Evolutionary conservation across 1,139 yeast genomes (phyloP).

Genomic region (Sugiyamaella grinbergsii): DNA sequence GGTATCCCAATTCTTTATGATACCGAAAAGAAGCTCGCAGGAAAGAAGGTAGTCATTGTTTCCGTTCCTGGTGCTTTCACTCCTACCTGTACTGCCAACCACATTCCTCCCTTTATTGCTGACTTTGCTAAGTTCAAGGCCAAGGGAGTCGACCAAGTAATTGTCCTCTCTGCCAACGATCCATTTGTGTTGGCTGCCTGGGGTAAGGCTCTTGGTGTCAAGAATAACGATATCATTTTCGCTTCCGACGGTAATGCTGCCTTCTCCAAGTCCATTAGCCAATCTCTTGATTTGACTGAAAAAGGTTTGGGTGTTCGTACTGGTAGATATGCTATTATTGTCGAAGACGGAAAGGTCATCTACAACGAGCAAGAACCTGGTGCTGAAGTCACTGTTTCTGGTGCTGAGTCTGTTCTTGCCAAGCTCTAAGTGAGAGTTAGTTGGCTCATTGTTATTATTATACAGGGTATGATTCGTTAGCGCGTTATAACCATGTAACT

Average conservation of each 20-base stretch:
- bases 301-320: slow-evolving; percentile 68
- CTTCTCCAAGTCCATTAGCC: slow-evolving; percentile 65
- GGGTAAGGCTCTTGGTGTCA: slow-evolving; percentile 70
- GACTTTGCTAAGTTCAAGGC: slow-evolving; percentile 56
- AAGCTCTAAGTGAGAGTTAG: slow-evolving; percentile 38
- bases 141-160: slow-evolving; percentile 71
- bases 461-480: not conserved
- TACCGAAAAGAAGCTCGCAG: slow-evolving; percentile 51
- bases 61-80: slow-evolving; percentile 93
- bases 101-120: slow-evolving; percentile 73
- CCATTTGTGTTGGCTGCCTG: slow-evolving; percentile 80
- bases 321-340: slow-evolving; percentile 69
- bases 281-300: slow-evolving; percentile 55
- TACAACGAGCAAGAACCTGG: slow-evolving; percentile 69
- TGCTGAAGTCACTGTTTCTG: slow-evolving; percentile 62
- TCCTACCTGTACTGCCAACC: slow-evolving; percentile 81
- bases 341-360: slow-evolving; percentile 63
- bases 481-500: too few relatives aligned
- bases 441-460: not conserved
- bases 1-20: slow-evolving; percentile 56
- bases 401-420: slow-evolving; percentile 56
- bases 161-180: slow-evolving; percentile 77
- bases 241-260: slow-evolving; percentile 72
- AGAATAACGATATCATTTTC: slow-evolving; percentile 55
- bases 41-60: slow-evolving; percentile 65